Percentiles rank a stretch among this genome's conserved stretches.
phyloP scores from a whole-genome alignment of 352 stramenopile species.

The Pythium dissotocum region DNA sequence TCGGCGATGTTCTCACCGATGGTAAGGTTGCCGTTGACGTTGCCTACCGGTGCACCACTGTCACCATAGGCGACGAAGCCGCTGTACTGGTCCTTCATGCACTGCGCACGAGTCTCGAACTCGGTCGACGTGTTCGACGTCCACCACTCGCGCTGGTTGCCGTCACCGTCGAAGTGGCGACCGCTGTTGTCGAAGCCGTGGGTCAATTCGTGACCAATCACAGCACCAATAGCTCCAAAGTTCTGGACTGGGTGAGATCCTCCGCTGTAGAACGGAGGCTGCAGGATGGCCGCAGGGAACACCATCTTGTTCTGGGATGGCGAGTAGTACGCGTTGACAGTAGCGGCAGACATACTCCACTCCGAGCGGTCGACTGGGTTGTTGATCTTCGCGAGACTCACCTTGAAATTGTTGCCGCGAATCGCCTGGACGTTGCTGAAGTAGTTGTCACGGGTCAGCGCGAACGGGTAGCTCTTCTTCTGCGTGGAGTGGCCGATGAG shows the following conservation, averaged over 20 bases:
- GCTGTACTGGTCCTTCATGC: slow-evolving; percentile 58
- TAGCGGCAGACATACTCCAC: too few relatives aligned
- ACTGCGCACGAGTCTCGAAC: slow-evolving; percentile 63
- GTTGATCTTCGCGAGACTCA: slow-evolving; percentile 29
- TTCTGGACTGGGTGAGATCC: slow-evolving; percentile 81
- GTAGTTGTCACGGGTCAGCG: slow-evolving; percentile 33
- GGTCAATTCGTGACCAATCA: slow-evolving; percentile 94
- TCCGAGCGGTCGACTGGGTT: slow-evolving; percentile 38
- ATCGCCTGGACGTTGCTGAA: slow-evolving; percentile 55
- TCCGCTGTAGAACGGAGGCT: slow-evolving; percentile 90
- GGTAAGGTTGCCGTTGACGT: slow-evolving; percentile 62
- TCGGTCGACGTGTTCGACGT: slow-evolving; percentile 66
- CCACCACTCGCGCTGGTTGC: slow-evolving; percentile 93
- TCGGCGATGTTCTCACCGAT: slow-evolving; percentile 80
- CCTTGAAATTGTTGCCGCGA: slow-evolving; percentile 28
- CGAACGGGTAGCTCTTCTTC: slow-evolving; percentile 38
- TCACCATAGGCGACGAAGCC: slow-evolving; percentile 28
- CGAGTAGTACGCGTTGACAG: slow-evolving; percentile 36
- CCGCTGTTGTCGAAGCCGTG: slow-evolving; percentile 93
- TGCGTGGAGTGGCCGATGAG: slow-evolving; percentile 43
- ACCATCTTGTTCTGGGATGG: slow-evolving; percentile 86
- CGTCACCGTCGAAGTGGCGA: slow-evolving; percentile 77
- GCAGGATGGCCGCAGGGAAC: slow-evolving; percentile 92
- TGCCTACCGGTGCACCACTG: slow-evolving; percentile 36
- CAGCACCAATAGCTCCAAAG: slow-evolving; percentile 90